Evolutionary conservation across 352 stramenopile species (phyloP), one percentile per base, ranked within the genome.

Genomic region (Pseudoperonospora humuli): DNA sequence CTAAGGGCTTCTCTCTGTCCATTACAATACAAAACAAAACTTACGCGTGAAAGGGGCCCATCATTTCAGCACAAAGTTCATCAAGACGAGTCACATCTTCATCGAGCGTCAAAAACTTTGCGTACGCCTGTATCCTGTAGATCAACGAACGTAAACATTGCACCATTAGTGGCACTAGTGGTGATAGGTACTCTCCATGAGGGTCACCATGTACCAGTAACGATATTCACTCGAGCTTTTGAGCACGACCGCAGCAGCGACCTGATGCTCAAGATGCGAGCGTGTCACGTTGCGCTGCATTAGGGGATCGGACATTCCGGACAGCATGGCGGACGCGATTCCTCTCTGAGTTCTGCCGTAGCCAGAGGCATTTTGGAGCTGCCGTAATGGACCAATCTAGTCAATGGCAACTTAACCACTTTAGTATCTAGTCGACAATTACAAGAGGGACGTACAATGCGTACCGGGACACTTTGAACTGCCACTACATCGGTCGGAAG

Each of bases 231-330:
- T 43, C 0, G 68, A 49, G 37, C 78, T 93, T 55, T 86, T 77
- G 9, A 93, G 53, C 5, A 75, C 61, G 2, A 86, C 39, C 0
- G 74, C 51, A 13, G 75, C 56, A 6, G 77, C 76, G 14, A 90
- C 60, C 45, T 93, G 82, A 36, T 93, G 82, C 48, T 93, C 82
- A 9, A 93, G 58, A 50, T 93, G 82, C 13, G 76, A 75, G 14
- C 82, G 72, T 7, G 82, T 93, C 17, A 93, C 61, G 36, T 85
- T 89, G 36, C 78, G 75, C 58, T 93, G 82, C 33, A 76, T 69
- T 13, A 88, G 45, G 1, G 75, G 57, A 39, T 93, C 79, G 0
- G 71, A 73, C 61, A 89, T 78, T 10, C 70, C 69, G 10, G 67
- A 68, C 6, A 93, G 54, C 74, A 91, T 86, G 15, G 65, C 72